These are phyloP conservation scores for Vitis cinerea DNA, from an alignment of 164 flowering plant species.

Conservation along the genomic window DNA sequence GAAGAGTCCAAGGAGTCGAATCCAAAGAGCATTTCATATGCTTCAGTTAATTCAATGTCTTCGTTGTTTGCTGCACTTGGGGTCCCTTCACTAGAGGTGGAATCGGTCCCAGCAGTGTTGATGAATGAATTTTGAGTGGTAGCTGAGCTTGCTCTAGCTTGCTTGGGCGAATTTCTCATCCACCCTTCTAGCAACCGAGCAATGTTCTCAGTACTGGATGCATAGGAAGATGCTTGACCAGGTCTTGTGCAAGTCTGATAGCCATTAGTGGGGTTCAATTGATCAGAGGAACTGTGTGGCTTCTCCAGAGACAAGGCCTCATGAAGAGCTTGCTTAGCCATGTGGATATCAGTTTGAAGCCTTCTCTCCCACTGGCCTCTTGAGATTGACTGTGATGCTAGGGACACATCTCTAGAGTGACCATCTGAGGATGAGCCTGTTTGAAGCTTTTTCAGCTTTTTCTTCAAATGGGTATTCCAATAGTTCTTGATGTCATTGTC, in stretches of 20 bases:
- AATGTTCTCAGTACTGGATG: slow-evolving; percentile 72
- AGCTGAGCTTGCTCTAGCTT: slow-evolving; percentile 18
- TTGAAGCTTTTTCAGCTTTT: slow-evolving; percentile 33
- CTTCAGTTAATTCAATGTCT: slow-evolving; percentile 32
- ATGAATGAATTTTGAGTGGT: slow-evolving; percentile 23
- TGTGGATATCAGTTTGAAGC: slow-evolving; percentile 70
- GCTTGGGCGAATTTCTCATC: slow-evolving; percentile 40
- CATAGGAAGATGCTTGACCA: slow-evolving; percentile 34
- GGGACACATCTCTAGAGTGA: slow-evolving; percentile 12
- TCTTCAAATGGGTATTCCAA: slow-evolving; percentile 48
- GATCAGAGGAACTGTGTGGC: slow-evolving; percentile 11
- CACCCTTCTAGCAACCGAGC: slow-evolving; percentile 62
- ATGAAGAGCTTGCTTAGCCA: slow-evolving; percentile 60
- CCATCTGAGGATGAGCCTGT: slow-evolving; percentile 8
- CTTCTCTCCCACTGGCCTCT: slow-evolving; percentile 82
- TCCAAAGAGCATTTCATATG: slow-evolving; percentile 50
- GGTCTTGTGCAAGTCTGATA: slow-evolving; percentile 1
- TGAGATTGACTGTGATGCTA: slow-evolving; percentile 27
- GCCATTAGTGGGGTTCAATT: slow-evolving; percentile 15
- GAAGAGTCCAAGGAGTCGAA: slow-evolving; percentile 48
- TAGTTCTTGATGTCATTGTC: slow-evolving; percentile 41
- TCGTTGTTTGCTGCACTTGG: slow-evolving; percentile 8
- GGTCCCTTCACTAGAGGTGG: slow-evolving; percentile 22
- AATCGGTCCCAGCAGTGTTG: slow-evolving; percentile 15
- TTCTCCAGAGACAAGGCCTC: slow-evolving; percentile 55